phyloP scores from a whole-genome alignment of 2,329 filamentous ascomycete species.

The Sclerotinia glacialis region DNA sequence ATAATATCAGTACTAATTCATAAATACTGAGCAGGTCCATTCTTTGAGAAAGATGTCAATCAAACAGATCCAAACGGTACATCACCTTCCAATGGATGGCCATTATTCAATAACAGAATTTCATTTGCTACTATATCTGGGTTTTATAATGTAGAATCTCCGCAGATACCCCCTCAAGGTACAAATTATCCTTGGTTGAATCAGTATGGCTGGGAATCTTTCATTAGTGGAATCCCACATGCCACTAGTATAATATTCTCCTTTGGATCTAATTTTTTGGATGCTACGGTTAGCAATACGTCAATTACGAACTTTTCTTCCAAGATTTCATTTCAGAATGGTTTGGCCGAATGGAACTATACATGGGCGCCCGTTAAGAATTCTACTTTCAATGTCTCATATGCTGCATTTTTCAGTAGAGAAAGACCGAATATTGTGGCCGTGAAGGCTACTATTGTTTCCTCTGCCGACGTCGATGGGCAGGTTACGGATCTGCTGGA shows the following conservation, averaged over 20 bases:
- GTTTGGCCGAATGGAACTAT: conserved; percentile 62
- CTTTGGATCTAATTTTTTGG: conserved; percentile 53
- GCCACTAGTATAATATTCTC: conserved; percentile 61
- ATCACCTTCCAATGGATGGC: conserved; percentile 60
- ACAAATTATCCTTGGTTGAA: conserved; percentile 67
- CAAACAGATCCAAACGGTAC: conserved; percentile 35
- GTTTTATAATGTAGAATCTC: conserved; percentile 61
- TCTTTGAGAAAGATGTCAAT: conserved; percentile 39
- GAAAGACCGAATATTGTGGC: conserved; percentile 39
- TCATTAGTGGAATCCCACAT: conserved; percentile 69
- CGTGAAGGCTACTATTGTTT: conserved; percentile 57
- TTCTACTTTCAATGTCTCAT: conserved; percentile 56
- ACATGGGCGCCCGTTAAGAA: conserved; percentile 58
- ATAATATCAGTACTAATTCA: neutral
- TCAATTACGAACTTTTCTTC: conserved; percentile 61
- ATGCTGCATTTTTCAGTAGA: conserved; percentile 54
- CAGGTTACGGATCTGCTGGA: conserved; percentile 66
- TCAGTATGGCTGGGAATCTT: conserved; percentile 67
- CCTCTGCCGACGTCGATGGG: conserved; percentile 52
- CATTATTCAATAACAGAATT: conserved; percentile 60
- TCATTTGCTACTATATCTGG: conserved; percentile 66
- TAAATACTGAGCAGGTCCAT: conserved; percentile 31
- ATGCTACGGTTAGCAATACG: conserved; percentile 56
- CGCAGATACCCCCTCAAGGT: conserved; percentile 46
- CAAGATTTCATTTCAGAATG: conserved; percentile 61